phyloP scores from a whole-genome alignment of 306 rosid species.

The Castanospermum australe region DNA sequence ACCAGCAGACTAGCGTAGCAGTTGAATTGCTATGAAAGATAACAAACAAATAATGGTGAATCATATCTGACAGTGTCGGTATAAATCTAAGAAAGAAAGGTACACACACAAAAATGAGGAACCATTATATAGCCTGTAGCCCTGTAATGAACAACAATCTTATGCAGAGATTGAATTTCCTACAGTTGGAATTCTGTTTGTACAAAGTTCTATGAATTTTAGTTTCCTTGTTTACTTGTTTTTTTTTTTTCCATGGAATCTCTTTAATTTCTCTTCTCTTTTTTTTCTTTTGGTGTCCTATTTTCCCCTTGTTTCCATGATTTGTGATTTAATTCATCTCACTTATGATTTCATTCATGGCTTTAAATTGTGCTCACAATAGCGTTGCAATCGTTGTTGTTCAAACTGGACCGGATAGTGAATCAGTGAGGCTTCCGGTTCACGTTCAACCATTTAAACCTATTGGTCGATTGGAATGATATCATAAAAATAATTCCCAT shows the following conservation, averaged over 20 bases:
- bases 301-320: not conserved
- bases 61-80: slow-evolving; percentile 15
- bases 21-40: slow-evolving; percentile 73
- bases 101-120: slow-evolving; percentile 3
- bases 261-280: not conserved
- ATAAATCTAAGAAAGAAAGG: slow-evolving; percentile 22
- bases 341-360: slow-evolving; percentile 14
- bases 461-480: too few species aligned
- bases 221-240: not conserved
- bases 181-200: slow-evolving; percentile 85
- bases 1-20: slow-evolving; percentile 71
- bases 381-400: too few species aligned
- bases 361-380: too few species aligned
- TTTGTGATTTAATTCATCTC: slow-evolving; percentile 14
- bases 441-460: too few species aligned
- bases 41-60: slow-evolving; percentile 84
- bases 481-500: too few species aligned
- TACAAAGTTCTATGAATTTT: slow-evolving; percentile 66
- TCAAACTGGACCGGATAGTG: too few species aligned
- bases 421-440: too few species aligned
- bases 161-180: slow-evolving; percentile 94
- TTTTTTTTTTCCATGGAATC: not conserved
- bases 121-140: slow-evolving; percentile 21
- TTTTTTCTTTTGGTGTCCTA: not conserved
- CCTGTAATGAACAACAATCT: slow-evolving; percentile 39